A percentile compares a stretch with the other conserved stretches of the same genome.
Evolutionary conservation across 1,284 basidiomycete genomes (phyloP).

Genomic region (Xerocomus cyaneibrunnescens): DNA sequence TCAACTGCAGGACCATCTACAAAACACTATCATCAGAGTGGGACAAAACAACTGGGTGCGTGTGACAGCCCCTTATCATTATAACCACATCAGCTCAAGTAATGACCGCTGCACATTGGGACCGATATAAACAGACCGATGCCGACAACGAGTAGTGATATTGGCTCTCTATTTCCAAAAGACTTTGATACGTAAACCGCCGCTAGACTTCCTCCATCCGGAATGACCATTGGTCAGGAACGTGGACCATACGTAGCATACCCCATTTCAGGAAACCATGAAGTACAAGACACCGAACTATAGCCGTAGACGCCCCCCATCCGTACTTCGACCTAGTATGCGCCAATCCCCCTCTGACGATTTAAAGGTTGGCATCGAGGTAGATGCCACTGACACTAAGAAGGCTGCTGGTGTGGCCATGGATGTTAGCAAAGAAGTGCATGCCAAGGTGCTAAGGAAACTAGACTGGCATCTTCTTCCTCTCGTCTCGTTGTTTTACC

Average conservation of each 20-base stretch:
- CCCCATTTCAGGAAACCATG: conserved; percentile 9
- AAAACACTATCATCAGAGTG: neutral
- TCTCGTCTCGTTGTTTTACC: conserved; percentile 51
- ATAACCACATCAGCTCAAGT: neutral
- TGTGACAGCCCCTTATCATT: neutral
- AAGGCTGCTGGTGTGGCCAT: neutral
- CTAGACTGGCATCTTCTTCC: conserved; percentile 51
- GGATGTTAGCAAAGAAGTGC: conserved; percentile 26
- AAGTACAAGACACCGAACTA: neutral
- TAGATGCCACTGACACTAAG: neutral
- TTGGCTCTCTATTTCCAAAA: neutral
- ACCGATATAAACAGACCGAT: neutral
- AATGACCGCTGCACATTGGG: neutral
- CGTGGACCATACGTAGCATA: neutral
- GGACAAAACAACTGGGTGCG: neutral
- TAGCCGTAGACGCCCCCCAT: neutral
- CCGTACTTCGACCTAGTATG: conserved; percentile 3
- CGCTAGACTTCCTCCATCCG: neutral
- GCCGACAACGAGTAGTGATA: neutral
- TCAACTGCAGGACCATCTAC: neutral
- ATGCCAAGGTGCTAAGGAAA: conserved; percentile 42
- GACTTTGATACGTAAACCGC: conserved; percentile 4
- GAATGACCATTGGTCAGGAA: neutral
- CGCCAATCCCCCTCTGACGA: neutral
- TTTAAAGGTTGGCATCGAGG: conserved; percentile 1